Conservation (phyloP, 768 basidiomycete species). For the Clitopilus passeckerianus region DNA sequence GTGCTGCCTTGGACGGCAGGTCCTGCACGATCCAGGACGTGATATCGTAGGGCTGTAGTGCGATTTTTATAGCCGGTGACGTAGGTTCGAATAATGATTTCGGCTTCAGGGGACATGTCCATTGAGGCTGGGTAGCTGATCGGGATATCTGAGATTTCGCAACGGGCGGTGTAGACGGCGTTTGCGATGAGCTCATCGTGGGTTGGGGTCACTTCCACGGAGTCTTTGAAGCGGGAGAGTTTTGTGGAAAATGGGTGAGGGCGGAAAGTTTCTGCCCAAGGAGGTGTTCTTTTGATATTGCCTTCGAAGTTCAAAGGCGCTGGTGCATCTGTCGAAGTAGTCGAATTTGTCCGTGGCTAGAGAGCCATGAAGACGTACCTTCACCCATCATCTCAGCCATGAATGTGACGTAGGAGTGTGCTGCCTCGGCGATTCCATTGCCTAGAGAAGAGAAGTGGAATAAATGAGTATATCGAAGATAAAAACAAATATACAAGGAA, state of each 20-base stretch:
- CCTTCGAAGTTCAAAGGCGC: not conserved
- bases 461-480: not conserved
- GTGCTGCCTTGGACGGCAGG: not conserved
- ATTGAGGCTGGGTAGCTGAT: not conserved
- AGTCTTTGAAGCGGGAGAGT: not conserved
- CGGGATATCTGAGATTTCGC: not conserved
- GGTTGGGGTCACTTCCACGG: not conserved
- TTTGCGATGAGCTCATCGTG: not conserved
- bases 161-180: not conserved
- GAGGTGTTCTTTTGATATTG: not conserved
- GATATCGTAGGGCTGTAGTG: conserved; percentile 3
- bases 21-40: conserved; percentile 2
- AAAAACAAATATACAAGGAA: not conserved
- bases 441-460: not conserved
- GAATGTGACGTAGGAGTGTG: too few relatives aligned
- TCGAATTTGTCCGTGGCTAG: not conserved
- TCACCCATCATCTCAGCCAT: too few relatives aligned
- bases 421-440: not conserved
- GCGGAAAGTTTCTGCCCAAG: not conserved
- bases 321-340: not conserved
- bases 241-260: not conserved
- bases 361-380: too few relatives aligned
- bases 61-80: conserved; percentile 7
- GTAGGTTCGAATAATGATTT: not conserved
- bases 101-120: not conserved